Evolutionary conservation across 2,329 filamentous ascomycete species (phyloP), one percentile per base, ranked within the genome.

Genomic region (Scorias spongiosa): DNA sequence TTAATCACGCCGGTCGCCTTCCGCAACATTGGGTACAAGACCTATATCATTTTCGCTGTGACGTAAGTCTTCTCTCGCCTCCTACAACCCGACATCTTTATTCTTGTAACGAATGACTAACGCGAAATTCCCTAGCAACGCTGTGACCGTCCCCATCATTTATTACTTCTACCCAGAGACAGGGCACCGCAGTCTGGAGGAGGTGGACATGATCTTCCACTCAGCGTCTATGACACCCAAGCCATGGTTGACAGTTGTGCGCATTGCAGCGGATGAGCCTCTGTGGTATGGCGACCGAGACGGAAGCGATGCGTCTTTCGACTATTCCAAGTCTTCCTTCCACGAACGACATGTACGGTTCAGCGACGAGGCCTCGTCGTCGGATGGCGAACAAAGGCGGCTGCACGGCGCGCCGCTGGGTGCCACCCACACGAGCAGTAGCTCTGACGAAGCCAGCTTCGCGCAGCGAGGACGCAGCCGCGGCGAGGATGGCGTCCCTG

Each of bases 201-300:
- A 84, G 57, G 76, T 84, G 61, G 80, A 84, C 54, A 68, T 74
- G 45, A 78, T 84, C 50, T 80, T 81, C 66, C 67, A 67, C 56
- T 43, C 51, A 26, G 57, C 59, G 10, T 51, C 51, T 18, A 48
- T 49, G 17, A 74, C 74, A 48, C 70, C 69, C 1, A 63, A 58
- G 20, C 69, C 62, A 17, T 57, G 69, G 42, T 71, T 74, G 48
- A 56, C 66, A 14, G 64, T 72, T 2, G 69, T 75, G 18, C 59
- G 63, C 42, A 61, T 72, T 26, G 74, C 74, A 2, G 56, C 63
- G 8, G 58, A 71, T 1, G 63, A 74, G 51, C 73, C 74, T 7
- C 66, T 72, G 47, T 69, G 74, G 51, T 77, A 74, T 52, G 73
- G 70, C 47, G 20, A 26, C 20, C 72, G 71, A 57, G 66, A 69